phyloP scores from a whole-genome alignment of 192 early-diverging fungal genomes.

The Obelidium mucronatum region DNA sequence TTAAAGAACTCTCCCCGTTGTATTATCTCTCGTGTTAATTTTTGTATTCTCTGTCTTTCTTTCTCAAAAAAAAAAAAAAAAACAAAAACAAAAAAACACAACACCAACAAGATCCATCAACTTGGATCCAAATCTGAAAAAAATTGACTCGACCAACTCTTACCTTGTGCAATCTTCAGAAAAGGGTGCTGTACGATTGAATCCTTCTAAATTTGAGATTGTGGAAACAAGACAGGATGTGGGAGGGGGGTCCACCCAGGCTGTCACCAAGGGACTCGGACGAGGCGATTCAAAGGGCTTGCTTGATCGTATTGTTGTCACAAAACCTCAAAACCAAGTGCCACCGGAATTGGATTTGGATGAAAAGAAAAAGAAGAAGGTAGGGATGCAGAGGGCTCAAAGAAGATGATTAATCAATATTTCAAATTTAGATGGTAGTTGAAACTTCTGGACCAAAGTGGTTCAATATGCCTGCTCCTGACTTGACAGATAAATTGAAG shows the following conservation, averaged over 20 bases:
- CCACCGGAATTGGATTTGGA: conserved; percentile 40
- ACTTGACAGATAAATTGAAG: conserved; percentile 88
- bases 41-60: not conserved
- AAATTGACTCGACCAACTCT: not conserved
- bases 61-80: too few species aligned
- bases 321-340: conserved; percentile 21
- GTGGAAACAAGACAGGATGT: not conserved
- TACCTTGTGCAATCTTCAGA: conserved; percentile 9
- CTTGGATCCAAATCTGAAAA: conserved; percentile 21
- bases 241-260: not conserved
- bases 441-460: conserved; percentile 67
- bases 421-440: conserved; percentile 16
- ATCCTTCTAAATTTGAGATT: conserved; percentile 28
- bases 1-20: too few species aligned
- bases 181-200: conserved; percentile 36
- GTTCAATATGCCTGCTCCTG: conserved; percentile 90
- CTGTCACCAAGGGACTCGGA: conserved; percentile 15
- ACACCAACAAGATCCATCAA: too few species aligned
- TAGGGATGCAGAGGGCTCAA: not conserved
- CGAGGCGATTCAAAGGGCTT: conserved; percentile 19
- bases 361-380: conserved; percentile 46
- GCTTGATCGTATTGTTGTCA: conserved; percentile 29
- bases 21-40: not conserved
- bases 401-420: conserved; percentile 10
- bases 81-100: too few species aligned